A percentile compares a stretch with the other conserved stretches of the same genome.
Evolutionary conservation across 1,139 yeast genomes (phyloP).

Genomic region (Ogataea hybrid): DNA sequence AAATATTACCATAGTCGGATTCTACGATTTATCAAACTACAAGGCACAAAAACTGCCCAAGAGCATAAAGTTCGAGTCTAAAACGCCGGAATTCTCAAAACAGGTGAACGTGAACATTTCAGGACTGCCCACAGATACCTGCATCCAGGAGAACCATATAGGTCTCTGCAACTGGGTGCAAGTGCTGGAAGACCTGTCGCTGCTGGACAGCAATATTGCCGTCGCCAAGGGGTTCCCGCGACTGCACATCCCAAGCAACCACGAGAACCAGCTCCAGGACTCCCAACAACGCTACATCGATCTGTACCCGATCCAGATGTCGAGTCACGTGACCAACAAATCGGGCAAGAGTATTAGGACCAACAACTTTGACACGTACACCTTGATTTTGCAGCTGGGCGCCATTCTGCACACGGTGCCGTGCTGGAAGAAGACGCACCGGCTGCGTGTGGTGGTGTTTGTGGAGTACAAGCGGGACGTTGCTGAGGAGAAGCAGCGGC

Average conservation of each 20-base stretch:
- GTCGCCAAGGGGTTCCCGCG: slow-evolving; percentile 82
- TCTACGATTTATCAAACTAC: slow-evolving; percentile 56
- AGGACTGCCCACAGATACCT: slow-evolving; percentile 75
- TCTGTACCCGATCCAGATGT: slow-evolving; percentile 94
- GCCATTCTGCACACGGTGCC: slow-evolving; percentile 91
- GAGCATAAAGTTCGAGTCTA: slow-evolving; percentile 24
- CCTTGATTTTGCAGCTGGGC: slow-evolving; percentile 87
- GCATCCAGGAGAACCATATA: slow-evolving; percentile 69
- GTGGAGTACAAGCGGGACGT: slow-evolving; percentile 76
- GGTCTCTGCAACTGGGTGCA: slow-evolving; percentile 86
- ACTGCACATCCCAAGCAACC: slow-evolving; percentile 38
- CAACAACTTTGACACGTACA: slow-evolving; percentile 92
- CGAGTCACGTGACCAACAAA: slow-evolving; percentile 66
- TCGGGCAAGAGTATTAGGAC: slow-evolving; percentile 64
- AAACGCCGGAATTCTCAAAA: slow-evolving; percentile 18
- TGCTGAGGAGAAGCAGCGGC: slow-evolving; percentile 62
- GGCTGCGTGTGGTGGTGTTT: slow-evolving; percentile 78
- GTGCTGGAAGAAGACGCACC: slow-evolving; percentile 79
- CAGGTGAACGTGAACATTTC: slow-evolving; percentile 31
- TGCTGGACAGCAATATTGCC: slow-evolving; percentile 92
- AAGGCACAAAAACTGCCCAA: slow-evolving; percentile 18
- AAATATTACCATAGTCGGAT: slow-evolving; percentile 87
- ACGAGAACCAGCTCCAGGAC: slow-evolving; percentile 18
- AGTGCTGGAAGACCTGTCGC: slow-evolving; percentile 83
- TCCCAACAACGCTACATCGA: slow-evolving; percentile 62